Evolutionary conservation across 768 basidiomycete species (phyloP), one percentile per base, ranked within the genome.

Genomic region (Gyrodon lividus): DNA sequence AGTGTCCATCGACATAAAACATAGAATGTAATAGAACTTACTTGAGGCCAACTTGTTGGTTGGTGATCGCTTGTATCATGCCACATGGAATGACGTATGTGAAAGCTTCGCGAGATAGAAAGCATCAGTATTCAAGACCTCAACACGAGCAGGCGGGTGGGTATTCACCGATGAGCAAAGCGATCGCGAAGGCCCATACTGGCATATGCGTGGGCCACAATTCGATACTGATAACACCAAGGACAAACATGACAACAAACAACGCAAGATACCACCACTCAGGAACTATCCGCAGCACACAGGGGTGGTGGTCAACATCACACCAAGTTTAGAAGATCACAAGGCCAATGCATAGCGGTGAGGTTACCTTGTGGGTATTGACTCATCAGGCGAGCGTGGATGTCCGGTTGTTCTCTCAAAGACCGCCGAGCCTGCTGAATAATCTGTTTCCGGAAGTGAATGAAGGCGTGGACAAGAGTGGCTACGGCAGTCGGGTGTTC

Each of bases 261-360:
- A 93, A 76, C 38, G 76, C 61, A 8, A 73, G 65, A 65, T 92
- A 93, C 91, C 91, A 93, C 89, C 87, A 92, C 52, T 91, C 80
- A 1, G 90, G 91, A 14, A 92, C 84, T 67, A 86, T 30, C 7
- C 12, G 35, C 8, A 43, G 38, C 7, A 42, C 7, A 24, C 5
- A 17, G 16, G 14, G 13, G 31, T n/a, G 10, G 6, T 10, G 19
- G 10, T 47, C 6, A 60, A 35, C 17, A 30, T 8, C 23, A 48
- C 3, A 2, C 6, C 16, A n/a, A 37, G 19, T 30, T 33, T 17
- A 10, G 8, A 26, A 20, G 8, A 9, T 16, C 12, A 31, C 13
- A 20, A 14, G 9, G 7, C 6, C 30, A 6, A 43, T 14, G 28
- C n/a, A 26, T 8, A 24, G 24, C 2, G 9, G n/a, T 24, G 33